These are phyloP conservation scores for Fragilariopsis cylindrus DNA, from an alignment of 108 stramenopile species.

Conservation along the genomic window DNA sequence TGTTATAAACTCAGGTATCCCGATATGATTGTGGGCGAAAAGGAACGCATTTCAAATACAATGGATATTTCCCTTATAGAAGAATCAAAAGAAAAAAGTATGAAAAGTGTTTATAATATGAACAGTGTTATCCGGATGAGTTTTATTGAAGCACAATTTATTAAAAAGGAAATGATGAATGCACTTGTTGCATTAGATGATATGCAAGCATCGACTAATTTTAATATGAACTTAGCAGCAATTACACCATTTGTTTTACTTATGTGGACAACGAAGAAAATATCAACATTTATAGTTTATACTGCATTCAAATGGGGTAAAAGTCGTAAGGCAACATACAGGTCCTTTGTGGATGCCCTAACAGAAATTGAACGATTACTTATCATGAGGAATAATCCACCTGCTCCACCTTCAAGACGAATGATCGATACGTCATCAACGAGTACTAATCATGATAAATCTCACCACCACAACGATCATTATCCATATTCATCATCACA, in stretches of 20 bases:
- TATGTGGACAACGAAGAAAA: constrained; percentile 41
- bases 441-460: background rate
- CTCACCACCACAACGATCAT: background rate
- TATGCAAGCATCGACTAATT: constrained; percentile 80
- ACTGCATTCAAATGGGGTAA: constrained; percentile 72
- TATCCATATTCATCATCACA: background rate
- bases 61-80: constrained; percentile 90
- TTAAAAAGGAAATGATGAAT: constrained; percentile 91
- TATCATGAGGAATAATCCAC: constrained; percentile 86
- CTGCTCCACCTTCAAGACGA: constrained; percentile 44
- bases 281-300: constrained; percentile 65
- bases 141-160: constrained; percentile 91
- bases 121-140: constrained; percentile 81
- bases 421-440: constrained; percentile 34
- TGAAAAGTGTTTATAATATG: constrained; percentile 79
- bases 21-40: constrained; percentile 63
- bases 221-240: constrained; percentile 86
- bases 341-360: constrained; percentile 67
- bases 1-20: constrained; percentile 35
- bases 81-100: constrained; percentile 69
- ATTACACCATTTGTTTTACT: constrained; percentile 83
- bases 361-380: constrained; percentile 85
- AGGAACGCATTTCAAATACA: constrained; percentile 43
- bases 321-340: constrained; percentile 73
- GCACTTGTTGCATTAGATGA: constrained; percentile 90